phyloP scores from a whole-genome alignment of 1,284 basidiomycete species.

The Cutaneotrichosporon sp. region DNA sequence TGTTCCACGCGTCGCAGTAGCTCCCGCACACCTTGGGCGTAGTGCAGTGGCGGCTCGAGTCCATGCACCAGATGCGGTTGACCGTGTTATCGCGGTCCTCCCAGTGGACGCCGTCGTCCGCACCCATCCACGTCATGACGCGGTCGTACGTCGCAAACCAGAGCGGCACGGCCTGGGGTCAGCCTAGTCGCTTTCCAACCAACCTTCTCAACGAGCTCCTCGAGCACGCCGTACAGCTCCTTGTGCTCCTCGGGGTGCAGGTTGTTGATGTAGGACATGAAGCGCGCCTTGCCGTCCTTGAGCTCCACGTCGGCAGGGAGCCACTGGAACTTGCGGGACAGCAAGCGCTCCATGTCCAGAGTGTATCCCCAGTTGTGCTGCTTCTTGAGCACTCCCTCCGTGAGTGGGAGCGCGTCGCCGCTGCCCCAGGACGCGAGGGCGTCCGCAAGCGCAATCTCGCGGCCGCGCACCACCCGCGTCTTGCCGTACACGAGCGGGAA shows the following conservation, averaged over 20 bases:
- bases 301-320: slow-evolving; percentile 20
- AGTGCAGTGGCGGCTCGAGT: slow-evolving; percentile 11
- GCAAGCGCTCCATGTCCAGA: not conserved
- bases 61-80: slow-evolving; percentile 11
- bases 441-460: slow-evolving; percentile 4
- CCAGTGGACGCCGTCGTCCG: not conserved
- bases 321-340: slow-evolving; percentile 23
- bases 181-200: not conserved
- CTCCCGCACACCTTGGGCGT: slow-evolving; percentile 1
- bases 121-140: slow-evolving; percentile 11
- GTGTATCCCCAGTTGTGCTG: not conserved
- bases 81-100: not conserved
- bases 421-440: slow-evolving; percentile 4
- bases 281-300: not conserved
- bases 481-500: slow-evolving; percentile 22
- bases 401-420: slow-evolving; percentile 10
- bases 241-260: slow-evolving; percentile 7
- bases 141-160: slow-evolving; percentile 11
- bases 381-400: not conserved
- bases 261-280: slow-evolving; percentile 22
- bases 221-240: slow-evolving; percentile 10
- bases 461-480: slow-evolving; percentile 13
- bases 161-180: slow-evolving; percentile 8
- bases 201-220: slow-evolving; percentile 10
- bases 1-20: slow-evolving; percentile 12